These are phyloP conservation scores for Geranium incanum DNA, from an alignment of 441 rosid species.

Conservation along the genomic window DNA sequence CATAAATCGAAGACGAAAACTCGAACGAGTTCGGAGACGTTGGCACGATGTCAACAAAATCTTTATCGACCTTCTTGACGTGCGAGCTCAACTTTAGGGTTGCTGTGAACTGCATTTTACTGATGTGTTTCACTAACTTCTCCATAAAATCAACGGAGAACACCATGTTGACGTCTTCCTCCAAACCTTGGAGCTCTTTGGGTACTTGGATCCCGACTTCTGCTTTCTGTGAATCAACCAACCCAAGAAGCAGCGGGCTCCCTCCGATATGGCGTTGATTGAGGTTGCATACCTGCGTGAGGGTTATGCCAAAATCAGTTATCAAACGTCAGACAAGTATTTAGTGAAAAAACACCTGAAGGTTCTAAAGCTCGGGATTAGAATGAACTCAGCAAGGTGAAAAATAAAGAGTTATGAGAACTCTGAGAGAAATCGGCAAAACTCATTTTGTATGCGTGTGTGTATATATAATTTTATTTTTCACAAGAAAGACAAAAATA, in stretches of 20 bases:
- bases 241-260: constrained; percentile 46
- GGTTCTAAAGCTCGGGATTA: too few relatives aligned
- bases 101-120: constrained; percentile 42
- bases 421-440: too few relatives aligned
- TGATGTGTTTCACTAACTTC: constrained; percentile 32
- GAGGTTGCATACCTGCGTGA: constrained; percentile 44
- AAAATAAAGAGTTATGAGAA: too few relatives aligned
- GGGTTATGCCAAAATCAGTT: background rate
- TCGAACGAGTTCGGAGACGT: constrained; percentile 52
- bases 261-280: constrained; percentile 20
- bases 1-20: constrained; percentile 45
- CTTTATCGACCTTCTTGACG: constrained; percentile 49
- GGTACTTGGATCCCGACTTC: constrained; percentile 52
- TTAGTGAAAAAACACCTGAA: too few relatives aligned
- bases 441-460: too few relatives aligned
- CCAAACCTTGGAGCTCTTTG: constrained; percentile 20
- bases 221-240: constrained; percentile 32
- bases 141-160: constrained; percentile 39
- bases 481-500: too few relatives aligned
- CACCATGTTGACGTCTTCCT: constrained; percentile 38
- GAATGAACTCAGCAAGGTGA: too few relatives aligned
- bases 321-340: background rate
- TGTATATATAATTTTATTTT: too few relatives aligned
- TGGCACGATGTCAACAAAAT: constrained; percentile 55
- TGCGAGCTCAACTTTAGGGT: constrained; percentile 31